Evolutionary conservation across 148 eudicot species (phyloP).

Genomic region (Cornus florida): DNA sequence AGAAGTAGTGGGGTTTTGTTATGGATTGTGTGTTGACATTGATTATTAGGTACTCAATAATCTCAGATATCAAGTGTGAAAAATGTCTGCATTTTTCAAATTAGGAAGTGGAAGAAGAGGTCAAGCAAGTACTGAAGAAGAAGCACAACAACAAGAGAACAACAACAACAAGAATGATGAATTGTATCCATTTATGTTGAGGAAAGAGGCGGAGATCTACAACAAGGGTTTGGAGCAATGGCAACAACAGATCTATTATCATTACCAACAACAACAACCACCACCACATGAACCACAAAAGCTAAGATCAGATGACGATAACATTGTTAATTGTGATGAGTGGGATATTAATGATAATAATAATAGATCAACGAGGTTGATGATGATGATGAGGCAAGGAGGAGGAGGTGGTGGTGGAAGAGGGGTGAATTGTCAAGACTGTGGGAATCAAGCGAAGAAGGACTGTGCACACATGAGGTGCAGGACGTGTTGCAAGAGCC

Average conservation of each 20-base stretch:
- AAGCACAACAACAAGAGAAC: neutral
- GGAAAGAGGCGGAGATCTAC: constrained; percentile 60
- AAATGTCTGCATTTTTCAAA: constrained; percentile 73
- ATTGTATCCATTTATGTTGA: constrained; percentile 24
- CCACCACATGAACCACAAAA: neutral
- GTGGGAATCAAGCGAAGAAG: constrained; percentile 89
- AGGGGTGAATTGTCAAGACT: constrained; percentile 74
- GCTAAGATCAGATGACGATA: neutral
- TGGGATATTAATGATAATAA: neutral
- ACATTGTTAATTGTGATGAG: neutral
- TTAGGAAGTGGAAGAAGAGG: constrained; percentile 32
- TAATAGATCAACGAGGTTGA: constrained; percentile 10
- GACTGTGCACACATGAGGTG: constrained; percentile 75
- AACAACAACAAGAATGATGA: constrained; percentile 18
- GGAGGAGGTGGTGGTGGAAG: constrained; percentile 27
- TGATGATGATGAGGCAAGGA: constrained; percentile 29
- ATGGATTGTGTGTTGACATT: constrained; percentile 22
- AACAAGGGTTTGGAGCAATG: constrained; percentile 85
- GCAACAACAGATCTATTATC: constrained; percentile 59
- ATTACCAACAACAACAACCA: constrained; percentile 52
- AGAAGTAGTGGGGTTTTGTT: neutral
- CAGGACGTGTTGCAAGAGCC: constrained; percentile 81
- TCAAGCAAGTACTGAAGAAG: neutral
- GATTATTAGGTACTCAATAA: neutral
- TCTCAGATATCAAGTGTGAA: constrained; percentile 2